phyloP scores from a whole-genome alignment of 164 flowering plant species.

The Euptelea pleiosperma region DNA sequence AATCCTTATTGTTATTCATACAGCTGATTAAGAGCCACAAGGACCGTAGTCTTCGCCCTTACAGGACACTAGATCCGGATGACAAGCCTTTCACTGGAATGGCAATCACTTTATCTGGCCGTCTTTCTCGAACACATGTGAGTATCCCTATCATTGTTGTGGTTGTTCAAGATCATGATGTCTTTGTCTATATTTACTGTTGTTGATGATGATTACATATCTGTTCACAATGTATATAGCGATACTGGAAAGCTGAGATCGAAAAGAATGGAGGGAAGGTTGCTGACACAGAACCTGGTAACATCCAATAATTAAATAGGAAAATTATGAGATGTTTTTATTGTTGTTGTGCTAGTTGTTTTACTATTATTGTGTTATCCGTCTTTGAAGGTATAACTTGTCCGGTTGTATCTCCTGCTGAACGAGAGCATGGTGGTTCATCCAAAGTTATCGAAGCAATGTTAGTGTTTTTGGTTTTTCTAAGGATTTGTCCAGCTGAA shows the following conservation, averaged over 20 bases:
- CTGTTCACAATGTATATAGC: conserved; percentile 40
- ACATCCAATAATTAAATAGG: neutral
- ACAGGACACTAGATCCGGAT: conserved; percentile 10
- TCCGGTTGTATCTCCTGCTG: conserved; percentile 59
- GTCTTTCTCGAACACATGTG: conserved; percentile 70
- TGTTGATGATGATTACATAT: no score
- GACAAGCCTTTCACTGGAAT: conserved; percentile 63
- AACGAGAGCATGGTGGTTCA: conserved; percentile 76
- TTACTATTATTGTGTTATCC: no score
- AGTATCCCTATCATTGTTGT: neutral
- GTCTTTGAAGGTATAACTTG: conserved; percentile 51
- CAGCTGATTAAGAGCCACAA: conserved; percentile 50
- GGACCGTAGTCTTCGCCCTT: conserved; percentile 45
- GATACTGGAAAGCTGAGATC: conserved; percentile 55
- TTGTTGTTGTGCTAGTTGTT: no score
- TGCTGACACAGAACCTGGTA: conserved; percentile 49
- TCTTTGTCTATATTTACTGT: neutral
- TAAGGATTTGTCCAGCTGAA: no score
- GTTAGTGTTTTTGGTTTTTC: conserved; percentile 33
- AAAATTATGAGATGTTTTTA: neutral
- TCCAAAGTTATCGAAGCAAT: conserved; percentile 64
- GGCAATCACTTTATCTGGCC: conserved; percentile 58
- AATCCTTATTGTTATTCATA: neutral
- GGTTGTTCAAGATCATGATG: neutral
- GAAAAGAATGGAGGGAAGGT: conserved; percentile 75